phyloP scores from a whole-genome alignment of 116 monocot genomes.

The Cymodocea nodosa region DNA sequence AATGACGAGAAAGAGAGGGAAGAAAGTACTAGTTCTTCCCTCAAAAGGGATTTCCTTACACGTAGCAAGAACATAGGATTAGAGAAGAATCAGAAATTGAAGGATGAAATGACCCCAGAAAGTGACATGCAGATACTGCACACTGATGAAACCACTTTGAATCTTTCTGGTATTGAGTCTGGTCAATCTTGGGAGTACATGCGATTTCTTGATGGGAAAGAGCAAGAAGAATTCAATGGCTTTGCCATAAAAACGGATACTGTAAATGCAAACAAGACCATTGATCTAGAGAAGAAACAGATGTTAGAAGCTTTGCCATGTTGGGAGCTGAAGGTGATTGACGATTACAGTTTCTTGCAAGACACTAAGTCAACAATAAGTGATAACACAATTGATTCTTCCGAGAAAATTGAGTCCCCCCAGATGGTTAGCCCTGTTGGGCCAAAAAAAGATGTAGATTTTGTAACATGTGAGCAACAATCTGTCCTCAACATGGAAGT shows the following conservation, averaged over 20 bases:
- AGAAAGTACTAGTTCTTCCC: background rate
- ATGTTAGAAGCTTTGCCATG: too few relatives aligned
- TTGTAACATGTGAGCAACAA: background rate
- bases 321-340: background rate
- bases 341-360: background rate
- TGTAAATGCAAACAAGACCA: background rate
- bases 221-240: slow-evolving; percentile 11
- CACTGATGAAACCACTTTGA: background rate
- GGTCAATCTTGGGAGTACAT: background rate
- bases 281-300: too few relatives aligned
- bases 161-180: background rate
- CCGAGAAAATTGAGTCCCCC: background rate
- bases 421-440: background rate
- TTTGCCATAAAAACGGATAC: background rate
- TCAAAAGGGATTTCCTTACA: background rate
- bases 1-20: background rate
- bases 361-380: background rate
- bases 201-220: slow-evolving; percentile 6
- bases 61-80: background rate
- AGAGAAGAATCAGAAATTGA: background rate
- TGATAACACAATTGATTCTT: slow-evolving; percentile 1
- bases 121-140: background rate
- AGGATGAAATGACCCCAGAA: background rate
- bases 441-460: background rate
- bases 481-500: background rate